These are phyloP conservation scores for Wickerhamomyces alni DNA, from an alignment of 805 yeast genomes.

Conservation along the genomic window DNA sequence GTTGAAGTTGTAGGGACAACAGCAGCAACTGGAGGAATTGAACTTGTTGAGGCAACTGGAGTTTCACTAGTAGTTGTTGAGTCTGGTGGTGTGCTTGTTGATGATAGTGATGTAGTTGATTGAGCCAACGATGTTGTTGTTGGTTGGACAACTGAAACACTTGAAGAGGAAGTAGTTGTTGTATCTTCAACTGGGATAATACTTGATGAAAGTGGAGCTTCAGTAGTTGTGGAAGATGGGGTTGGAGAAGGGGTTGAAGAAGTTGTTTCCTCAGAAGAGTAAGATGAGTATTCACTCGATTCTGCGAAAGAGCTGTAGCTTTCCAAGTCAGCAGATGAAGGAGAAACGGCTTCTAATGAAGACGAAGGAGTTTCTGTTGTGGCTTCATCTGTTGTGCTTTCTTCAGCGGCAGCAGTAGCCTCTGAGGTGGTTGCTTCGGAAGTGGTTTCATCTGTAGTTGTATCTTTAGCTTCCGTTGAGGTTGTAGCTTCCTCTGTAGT, in stretches of 20 bases:
- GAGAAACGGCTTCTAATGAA: not conserved
- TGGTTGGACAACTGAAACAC: not conserved
- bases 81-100: too few species aligned
- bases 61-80: too few species aligned
- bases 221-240: not conserved
- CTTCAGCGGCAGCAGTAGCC: too few species aligned
- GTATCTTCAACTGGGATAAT: not conserved
- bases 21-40: too few species aligned
- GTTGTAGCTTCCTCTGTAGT: not conserved
- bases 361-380: conserved; percentile 2
- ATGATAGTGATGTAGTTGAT: too few species aligned
- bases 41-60: too few species aligned
- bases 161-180: not conserved
- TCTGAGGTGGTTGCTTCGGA: too few species aligned
- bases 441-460: too few species aligned
- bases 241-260: not conserved
- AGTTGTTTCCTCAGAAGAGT: not conserved
- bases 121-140: too few species aligned
- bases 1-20: too few species aligned
- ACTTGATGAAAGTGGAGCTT: not conserved
- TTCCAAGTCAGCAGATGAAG: too few species aligned
- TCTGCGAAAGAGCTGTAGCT: not conserved
- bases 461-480: too few species aligned
- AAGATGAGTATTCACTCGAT: not conserved
- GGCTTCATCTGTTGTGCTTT: not conserved